Percentiles rank a stretch among this genome's conserved stretches.
Conservation (phyloP, 257 asterid species). For the Salvia splendens region DNA sequence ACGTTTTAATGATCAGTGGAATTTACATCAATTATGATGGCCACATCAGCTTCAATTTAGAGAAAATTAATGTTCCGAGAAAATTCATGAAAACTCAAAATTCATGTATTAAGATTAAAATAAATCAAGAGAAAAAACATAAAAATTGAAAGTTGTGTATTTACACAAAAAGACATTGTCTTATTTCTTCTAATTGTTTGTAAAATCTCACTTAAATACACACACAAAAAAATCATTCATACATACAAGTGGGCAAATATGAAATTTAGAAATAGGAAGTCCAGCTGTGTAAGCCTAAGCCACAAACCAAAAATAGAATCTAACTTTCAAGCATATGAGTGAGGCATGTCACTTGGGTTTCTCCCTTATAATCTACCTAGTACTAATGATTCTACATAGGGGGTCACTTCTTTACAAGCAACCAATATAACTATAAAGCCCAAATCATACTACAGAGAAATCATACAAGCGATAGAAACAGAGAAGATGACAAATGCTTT, state of each 20-base stretch:
- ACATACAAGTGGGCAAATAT: neutral
- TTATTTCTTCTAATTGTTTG: neutral
- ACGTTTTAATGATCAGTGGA: too few relatives aligned
- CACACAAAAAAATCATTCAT: neutral
- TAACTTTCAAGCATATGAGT: neutral
- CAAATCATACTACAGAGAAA: neutral
- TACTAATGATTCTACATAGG: neutral
- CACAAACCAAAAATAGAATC: neutral
- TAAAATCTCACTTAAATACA: neutral
- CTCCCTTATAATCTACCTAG: neutral
- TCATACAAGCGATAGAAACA: neutral
- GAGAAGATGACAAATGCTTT: neutral
- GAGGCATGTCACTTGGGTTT: neutral
- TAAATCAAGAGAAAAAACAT: too few relatives aligned
- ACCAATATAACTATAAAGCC: neutral
- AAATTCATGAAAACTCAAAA: too few relatives aligned
- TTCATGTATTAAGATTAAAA: too few relatives aligned
- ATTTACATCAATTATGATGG: too few relatives aligned
- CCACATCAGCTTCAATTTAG: neutral
- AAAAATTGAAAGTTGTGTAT: too few relatives aligned
- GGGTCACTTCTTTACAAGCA: neutral
- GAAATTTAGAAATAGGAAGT: neutral
- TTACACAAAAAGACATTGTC: neutral
- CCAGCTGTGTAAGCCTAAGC: neutral
- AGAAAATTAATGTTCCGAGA: neutral